Conservation (phyloP, 208 protist species). For the Trypanosoma rangeli region DNA sequence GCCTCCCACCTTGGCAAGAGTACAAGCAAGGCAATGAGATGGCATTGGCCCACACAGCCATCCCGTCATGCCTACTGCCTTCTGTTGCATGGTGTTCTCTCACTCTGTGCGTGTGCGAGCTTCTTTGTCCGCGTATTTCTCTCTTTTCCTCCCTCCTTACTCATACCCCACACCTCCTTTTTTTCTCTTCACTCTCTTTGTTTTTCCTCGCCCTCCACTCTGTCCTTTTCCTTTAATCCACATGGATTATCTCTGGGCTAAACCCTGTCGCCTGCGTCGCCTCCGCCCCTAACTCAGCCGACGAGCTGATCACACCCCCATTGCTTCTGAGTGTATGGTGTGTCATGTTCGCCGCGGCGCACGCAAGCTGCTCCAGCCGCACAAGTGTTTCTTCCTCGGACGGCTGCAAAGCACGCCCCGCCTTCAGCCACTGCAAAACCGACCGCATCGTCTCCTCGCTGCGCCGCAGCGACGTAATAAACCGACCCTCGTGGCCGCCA, state of each 20-base stretch:
- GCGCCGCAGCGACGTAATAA: slow-evolving; percentile 8
- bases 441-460: slow-evolving; percentile 18
- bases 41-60: neutral
- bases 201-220: neutral
- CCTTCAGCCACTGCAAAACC: slow-evolving; percentile 17
- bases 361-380: slow-evolving; percentile 17
- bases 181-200: neutral
- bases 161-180: neutral
- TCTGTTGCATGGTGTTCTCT: neutral
- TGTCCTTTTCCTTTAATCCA: slow-evolving; percentile 9
- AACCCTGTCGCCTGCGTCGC: neutral
- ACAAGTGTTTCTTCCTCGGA: slow-evolving; percentile 11
- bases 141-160: slow-evolving; percentile 6
- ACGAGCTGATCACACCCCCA: neutral
- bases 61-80: neutral
- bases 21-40: neutral
- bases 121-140: neutral
- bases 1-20: neutral
- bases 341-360: slow-evolving; percentile 7
- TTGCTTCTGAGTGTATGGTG: neutral
- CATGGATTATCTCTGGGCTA: slow-evolving; percentile 15
- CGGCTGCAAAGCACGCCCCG: slow-evolving; percentile 6
- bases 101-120: neutral
- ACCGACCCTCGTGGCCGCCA: neutral
- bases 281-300: neutral